Evolutionary conservation across 768 basidiomycete species (phyloP), one percentile per base, ranked within the genome.

Genomic region (Neoboletus brunneissimus): DNA sequence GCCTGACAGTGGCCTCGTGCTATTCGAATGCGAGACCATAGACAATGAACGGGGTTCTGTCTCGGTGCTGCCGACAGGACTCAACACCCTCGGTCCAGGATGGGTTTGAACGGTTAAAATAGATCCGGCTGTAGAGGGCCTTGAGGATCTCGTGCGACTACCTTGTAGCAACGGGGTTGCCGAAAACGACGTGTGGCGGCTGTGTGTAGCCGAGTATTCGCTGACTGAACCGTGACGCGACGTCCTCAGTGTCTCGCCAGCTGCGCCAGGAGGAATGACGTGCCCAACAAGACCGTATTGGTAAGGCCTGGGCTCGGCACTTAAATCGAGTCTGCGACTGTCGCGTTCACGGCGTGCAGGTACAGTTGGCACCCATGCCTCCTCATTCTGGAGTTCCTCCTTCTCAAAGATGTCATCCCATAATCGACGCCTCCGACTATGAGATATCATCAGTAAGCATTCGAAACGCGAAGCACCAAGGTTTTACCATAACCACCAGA

Each of bases 271-370:
- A 11, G 70, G 60, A 8, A 60, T 16, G 35, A 72, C 64, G 23
- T 77, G 78, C 3, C 85, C 86, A 25, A 87, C 79, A 41, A 82
- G 74, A 18, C 84, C 85, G 59, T 87, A 87, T 61, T 82, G 76
- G 63, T 87, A 87, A 23, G 85, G 84, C 64, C 73, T 79, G 5
- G 81, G 83, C 46, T 78, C 76, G 29, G 72, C 68, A 40, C 47
- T 57, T 51, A 67, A 58, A 43, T 73, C 66, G 27, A 73, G 60
- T 16, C 52, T 74, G 64, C 44, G 72, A 63, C 55, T 63, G 60
- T 58, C 61, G 47, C 65, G 67, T 10, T 56, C 56, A 43, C 56
- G 60, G 18, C 62, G 67, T 25, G 59, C 53, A 29, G 66, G 47
- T 13, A 56, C 59, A 5, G 61, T 55, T 16, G 65, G n/a, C 15